These are phyloP conservation scores for Amanita phalloides DNA, from an alignment of 768 basidiomycete genomes.

Conservation along the genomic window DNA sequence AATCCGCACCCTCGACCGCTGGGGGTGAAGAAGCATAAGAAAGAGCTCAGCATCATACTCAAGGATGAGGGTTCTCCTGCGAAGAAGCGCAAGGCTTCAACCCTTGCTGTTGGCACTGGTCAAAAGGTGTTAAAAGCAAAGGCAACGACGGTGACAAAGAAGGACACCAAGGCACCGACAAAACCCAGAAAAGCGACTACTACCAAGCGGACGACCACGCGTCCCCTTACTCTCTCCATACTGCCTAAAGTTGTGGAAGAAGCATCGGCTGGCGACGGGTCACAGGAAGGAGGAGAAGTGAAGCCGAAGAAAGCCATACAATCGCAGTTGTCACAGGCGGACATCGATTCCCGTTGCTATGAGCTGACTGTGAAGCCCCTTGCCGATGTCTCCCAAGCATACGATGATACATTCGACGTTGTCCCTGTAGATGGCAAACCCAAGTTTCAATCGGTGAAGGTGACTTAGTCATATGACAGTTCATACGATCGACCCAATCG, in stretches of 20 bases:
- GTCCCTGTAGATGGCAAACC: constrained; percentile 21
- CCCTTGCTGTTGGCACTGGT: constrained; percentile 10
- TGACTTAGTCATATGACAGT: constrained; percentile 17
- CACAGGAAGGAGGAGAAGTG: background rate
- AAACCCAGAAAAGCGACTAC: constrained; percentile 25
- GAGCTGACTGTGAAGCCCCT: constrained; percentile 70
- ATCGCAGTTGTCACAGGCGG: constrained; percentile 32
- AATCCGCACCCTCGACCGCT: constrained; percentile 13
- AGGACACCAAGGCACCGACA: constrained; percentile 22
- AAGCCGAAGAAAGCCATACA: background rate
- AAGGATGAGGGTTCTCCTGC: constrained; percentile 29
- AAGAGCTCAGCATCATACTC: constrained; percentile 19
- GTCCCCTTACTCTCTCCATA: constrained; percentile 39
- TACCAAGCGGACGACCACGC: constrained; percentile 15
- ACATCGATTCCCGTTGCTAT: constrained; percentile 67
- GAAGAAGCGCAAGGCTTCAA: constrained; percentile 54
- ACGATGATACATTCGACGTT: constrained; percentile 32
- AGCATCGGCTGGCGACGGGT: constrained; percentile 10
- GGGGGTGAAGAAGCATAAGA: constrained; percentile 32
- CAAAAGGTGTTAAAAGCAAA: background rate
- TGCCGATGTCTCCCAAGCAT: constrained; percentile 67
- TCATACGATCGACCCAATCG: background rate
- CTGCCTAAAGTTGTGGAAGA: constrained; percentile 40
- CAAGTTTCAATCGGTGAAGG: constrained; percentile 37
- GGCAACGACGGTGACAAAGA: constrained; percentile 18